Percentiles rank a stretch among this genome's conserved stretches.
phyloP scores from a whole-genome alignment of 2,329 filamentous ascomycete genomes.

The Canariomyces notabilis region DNA sequence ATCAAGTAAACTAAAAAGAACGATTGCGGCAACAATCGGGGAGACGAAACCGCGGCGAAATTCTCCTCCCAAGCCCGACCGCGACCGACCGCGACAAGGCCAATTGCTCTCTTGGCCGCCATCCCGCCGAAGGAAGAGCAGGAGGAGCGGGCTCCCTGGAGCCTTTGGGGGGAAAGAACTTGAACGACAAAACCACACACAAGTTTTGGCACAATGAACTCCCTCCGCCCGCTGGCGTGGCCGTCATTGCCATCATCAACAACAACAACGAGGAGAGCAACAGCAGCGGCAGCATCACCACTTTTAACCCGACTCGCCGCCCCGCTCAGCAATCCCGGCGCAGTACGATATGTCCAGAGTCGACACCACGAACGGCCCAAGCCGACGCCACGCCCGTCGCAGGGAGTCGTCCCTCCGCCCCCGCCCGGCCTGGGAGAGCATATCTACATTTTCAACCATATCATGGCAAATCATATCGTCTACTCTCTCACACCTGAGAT shows the following conservation, averaged over 20 bases:
- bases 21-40: slow-evolving; percentile 1
- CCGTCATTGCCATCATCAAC: neutral
- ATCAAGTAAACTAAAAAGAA: neutral
- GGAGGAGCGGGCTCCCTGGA: neutral
- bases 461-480: slow-evolving; percentile 46
- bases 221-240: slow-evolving; percentile 8
- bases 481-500: slow-evolving; percentile 41
- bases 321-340: neutral
- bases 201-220: slow-evolving; percentile 12
- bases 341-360: neutral
- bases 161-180: neutral
- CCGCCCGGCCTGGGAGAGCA: slow-evolving; percentile 48
- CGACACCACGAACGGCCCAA: too few species aligned
- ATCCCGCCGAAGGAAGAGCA: neutral
- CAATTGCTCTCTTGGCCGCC: neutral
- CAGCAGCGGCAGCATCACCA: neutral
- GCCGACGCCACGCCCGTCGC: neutral
- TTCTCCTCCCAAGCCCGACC: neutral
- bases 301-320: neutral
- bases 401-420: neutral
- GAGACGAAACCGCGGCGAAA: slow-evolving; percentile 1
- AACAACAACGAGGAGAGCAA: neutral
- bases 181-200: neutral
- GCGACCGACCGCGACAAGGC: neutral
- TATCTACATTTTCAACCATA: slow-evolving; percentile 52